Evolutionary conservation across 1,139 yeast species (phyloP), one percentile per base, ranked within the genome.

Genomic region (Groenewaldozyma sp.): DNA sequence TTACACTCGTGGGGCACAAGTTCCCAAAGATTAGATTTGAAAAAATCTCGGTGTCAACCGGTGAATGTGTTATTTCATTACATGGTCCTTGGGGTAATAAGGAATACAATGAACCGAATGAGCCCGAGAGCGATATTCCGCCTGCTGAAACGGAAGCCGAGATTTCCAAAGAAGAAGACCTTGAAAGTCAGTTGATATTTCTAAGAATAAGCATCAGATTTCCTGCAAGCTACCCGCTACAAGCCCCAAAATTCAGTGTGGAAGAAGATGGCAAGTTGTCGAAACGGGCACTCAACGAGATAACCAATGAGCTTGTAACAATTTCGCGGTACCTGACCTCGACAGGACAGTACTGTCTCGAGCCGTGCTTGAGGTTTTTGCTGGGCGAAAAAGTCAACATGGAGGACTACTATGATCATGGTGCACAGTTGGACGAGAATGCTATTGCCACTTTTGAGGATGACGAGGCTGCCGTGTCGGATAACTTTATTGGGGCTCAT

Each of bases 1-100:
- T 88, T 1, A 81, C 94, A 49, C 68, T 76, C 24, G 91, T 88
- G 6, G 95, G 96, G 1, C 91, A 82, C 52, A 84, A 83, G 52
- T 87, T 91, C 55, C 95, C 96, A 1, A 83, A 82, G 48, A 73
- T 91, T 2, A 66, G 80, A 3, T 88, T 91, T 56, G 97, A 91
- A 51, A 78, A 78, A 53, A 87, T 91, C 5, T 78, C 91, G 1
- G 94, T 91, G 0, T 76, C 94, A 0, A 81, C 94, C 0, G 95
- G 97, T 26, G 79, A 73, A 31, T 64, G 88, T 42, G 76, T 78
- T 1, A 61, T 91, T 7, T 78, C 94, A 26, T 60, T 91, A 40
- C 72, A 77, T 45, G 96, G 96, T 0, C 94, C 96, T 0, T 71
- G 86, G 73, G 64, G 62, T 2, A 34, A 22, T 11, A 22, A 11